Conservation (phyloP, 805 yeast species). For the Cyberlindnera nakhonratchasimensis region DNA sequence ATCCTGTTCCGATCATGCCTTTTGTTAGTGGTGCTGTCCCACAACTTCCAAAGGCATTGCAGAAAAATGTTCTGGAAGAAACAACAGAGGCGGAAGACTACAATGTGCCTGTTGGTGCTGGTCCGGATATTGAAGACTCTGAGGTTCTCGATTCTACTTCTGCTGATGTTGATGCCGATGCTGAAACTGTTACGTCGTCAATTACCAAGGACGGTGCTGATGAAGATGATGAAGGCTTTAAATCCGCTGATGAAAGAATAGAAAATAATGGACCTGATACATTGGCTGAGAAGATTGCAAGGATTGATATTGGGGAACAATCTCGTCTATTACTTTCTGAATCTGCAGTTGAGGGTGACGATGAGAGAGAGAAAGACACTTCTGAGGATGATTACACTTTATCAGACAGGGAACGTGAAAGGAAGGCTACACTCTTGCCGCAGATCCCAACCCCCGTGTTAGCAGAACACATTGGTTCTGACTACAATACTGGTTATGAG, state of each 20-base stretch:
- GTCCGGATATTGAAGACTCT: conserved; percentile 1
- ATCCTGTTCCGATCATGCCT: conserved; percentile 53
- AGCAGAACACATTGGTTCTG: conserved; percentile 23
- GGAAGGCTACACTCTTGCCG: conserved; percentile 11
- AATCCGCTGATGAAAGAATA: conserved; percentile 15
- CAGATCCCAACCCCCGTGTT: conserved; percentile 9
- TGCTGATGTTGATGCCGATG: background rate
- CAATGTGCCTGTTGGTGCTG: conserved; percentile 12
- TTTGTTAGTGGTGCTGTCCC: conserved; percentile 34
- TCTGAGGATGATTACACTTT: conserved; percentile 26
- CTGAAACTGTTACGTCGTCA: conserved; percentile 1
- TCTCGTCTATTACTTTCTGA: conserved; percentile 18
- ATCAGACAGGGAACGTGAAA: conserved; percentile 24
- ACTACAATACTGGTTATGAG: conserved; percentile 58
- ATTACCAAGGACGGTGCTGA: background rate
- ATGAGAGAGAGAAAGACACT: conserved; percentile 27
- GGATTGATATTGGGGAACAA: conserved; percentile 11
- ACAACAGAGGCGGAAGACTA: conserved; percentile 1
- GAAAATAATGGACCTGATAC: conserved; percentile 12
- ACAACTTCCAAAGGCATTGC: conserved; percentile 22
- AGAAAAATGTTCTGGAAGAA: conserved; percentile 12
- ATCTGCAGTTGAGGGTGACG: conserved; percentile 31
- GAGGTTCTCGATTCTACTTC: conserved; percentile 6
- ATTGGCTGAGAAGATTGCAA: conserved; percentile 18
- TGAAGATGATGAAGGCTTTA: conserved; percentile 11